Evolutionary conservation across 2,329 filamentous ascomycete species (phyloP).

Genomic region (Sarocladium brachiariae): DNA sequence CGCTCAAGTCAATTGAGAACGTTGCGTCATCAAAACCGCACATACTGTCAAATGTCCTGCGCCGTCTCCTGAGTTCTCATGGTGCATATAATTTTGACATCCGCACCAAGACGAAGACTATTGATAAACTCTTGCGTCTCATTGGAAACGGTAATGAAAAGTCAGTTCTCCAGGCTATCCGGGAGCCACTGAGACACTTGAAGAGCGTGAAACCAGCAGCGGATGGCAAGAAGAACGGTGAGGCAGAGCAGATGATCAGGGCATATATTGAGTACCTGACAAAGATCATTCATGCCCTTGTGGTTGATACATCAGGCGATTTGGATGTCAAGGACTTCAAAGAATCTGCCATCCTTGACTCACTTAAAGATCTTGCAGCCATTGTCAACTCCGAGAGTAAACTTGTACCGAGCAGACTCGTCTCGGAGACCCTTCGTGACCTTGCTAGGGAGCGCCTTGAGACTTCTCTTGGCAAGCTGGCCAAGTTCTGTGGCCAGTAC

Average conservation of each 20-base stretch:
- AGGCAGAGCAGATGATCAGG: slow-evolving; percentile 32
- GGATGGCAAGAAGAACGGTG: slow-evolving; percentile 11
- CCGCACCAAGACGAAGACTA: slow-evolving; percentile 75
- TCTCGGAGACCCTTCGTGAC: slow-evolving; percentile 48
- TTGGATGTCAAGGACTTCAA: slow-evolving; percentile 22
- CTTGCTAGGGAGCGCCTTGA: slow-evolving; percentile 50
- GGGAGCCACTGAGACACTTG: slow-evolving; percentile 32
- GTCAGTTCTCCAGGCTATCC: slow-evolving; percentile 40
- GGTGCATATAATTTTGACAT: slow-evolving; percentile 79
- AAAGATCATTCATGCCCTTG: slow-evolving; percentile 38
- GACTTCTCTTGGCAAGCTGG: slow-evolving; percentile 51
- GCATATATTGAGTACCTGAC: slow-evolving; percentile 49
- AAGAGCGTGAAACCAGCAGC: slow-evolving; percentile 16
- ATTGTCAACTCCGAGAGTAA: slow-evolving; percentile 47
- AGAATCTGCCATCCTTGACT: slow-evolving; percentile 26
- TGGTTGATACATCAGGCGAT: slow-evolving; percentile 16
- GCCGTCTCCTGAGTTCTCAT: slow-evolving; percentile 60
- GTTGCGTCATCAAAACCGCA: slow-evolving; percentile 55
- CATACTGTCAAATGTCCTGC: slow-evolving; percentile 54
- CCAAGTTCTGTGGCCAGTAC: slow-evolving; percentile 46
- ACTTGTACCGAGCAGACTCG: slow-evolving; percentile 31
- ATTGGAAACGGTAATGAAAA: slow-evolving; percentile 51
- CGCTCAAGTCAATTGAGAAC: slow-evolving; percentile 63
- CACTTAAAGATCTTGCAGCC: slow-evolving; percentile 46
- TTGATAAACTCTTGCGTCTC: slow-evolving; percentile 65